Conservation (phyloP, 129 eudicot species). For the Helianthus tuberosus region DNA sequence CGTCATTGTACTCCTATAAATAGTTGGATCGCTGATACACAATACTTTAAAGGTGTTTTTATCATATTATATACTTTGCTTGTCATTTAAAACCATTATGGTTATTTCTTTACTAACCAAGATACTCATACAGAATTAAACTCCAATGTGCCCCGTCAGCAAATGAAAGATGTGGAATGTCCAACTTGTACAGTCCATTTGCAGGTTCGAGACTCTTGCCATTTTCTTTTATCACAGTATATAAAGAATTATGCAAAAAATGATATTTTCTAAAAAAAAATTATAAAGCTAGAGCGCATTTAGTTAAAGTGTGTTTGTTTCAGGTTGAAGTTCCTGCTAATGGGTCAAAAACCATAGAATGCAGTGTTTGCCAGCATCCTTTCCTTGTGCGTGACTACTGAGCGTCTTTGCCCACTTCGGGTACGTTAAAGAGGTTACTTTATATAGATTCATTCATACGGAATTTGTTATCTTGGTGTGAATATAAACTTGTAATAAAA, state of each 20-base stretch:
- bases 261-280: not conserved
- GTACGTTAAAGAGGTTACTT: not conserved
- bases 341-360: slow-evolving; percentile 82
- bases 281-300: not conserved
- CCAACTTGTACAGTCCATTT: slow-evolving; percentile 94
- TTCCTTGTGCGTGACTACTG: slow-evolving; percentile 66
- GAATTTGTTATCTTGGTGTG: not conserved
- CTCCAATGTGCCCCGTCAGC: slow-evolving; percentile 40
- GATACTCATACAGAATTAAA: slow-evolving; percentile 41
- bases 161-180: slow-evolving; percentile 79
- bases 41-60: too few relatives aligned
- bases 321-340: slow-evolving; percentile 75
- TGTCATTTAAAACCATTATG: not conserved
- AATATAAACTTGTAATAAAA: not conserved
- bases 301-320: slow-evolving; percentile 8
- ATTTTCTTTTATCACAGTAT: not conserved
- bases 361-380: slow-evolving; percentile 84
- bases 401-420: slow-evolving; percentile 15
- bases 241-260: not conserved
- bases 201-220: slow-evolving; percentile 53
- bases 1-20: too few relatives aligned
- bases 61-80: not conserved
- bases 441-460: slow-evolving; percentile 7
- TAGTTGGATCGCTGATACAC: too few relatives aligned
- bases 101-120: slow-evolving; percentile 13